A percentile compares a stretch with the other conserved stretches of the same genome.
These are phyloP conservation scores for Fragaria nilgerrensis DNA, from an alignment of 306 rosid genomes.

Conservation along the genomic window DNA sequence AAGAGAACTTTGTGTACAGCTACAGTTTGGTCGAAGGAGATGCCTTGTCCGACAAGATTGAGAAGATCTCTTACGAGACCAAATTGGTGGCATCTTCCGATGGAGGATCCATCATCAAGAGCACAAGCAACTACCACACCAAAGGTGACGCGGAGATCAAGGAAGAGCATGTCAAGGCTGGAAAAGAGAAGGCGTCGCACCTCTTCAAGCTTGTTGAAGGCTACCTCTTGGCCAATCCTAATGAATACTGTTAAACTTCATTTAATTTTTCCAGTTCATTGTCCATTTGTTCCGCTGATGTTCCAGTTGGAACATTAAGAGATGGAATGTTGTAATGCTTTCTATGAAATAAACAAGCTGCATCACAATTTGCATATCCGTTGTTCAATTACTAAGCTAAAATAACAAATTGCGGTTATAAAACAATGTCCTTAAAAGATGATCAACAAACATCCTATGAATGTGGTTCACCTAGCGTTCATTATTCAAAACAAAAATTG, in stretches of 20 bases:
- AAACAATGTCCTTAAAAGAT: neutral
- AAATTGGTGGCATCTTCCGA: conserved; percentile 27
- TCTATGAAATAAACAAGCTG: neutral
- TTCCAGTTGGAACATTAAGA: neutral
- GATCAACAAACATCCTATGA: neutral
- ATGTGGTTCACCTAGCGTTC: neutral
- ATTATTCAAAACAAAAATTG: no score
- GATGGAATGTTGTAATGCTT: neutral
- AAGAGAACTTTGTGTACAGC: no score
- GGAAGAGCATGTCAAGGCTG: conserved; percentile 25
- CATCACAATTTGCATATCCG: neutral
- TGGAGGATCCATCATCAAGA: conserved; percentile 44
- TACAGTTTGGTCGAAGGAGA: neutral
- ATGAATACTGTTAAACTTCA: conserved; percentile 30
- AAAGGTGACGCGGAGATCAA: conserved; percentile 26
- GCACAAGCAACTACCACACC: conserved; percentile 29
- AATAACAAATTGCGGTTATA: neutral
- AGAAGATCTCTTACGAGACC: conserved; percentile 37
- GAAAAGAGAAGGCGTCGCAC: conserved; percentile 25
- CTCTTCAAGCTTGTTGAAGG: conserved; percentile 39
- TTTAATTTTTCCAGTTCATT: conserved; percentile 1
- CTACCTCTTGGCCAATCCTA: conserved; percentile 36
- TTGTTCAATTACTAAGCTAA: neutral
- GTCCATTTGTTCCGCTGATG: neutral
- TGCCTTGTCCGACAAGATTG: conserved; percentile 32